A percentile compares a stretch with the other conserved stretches of the same genome.
Conservation (phyloP, 306 rosid genomes). For the Biancaea sappan region DNA sequence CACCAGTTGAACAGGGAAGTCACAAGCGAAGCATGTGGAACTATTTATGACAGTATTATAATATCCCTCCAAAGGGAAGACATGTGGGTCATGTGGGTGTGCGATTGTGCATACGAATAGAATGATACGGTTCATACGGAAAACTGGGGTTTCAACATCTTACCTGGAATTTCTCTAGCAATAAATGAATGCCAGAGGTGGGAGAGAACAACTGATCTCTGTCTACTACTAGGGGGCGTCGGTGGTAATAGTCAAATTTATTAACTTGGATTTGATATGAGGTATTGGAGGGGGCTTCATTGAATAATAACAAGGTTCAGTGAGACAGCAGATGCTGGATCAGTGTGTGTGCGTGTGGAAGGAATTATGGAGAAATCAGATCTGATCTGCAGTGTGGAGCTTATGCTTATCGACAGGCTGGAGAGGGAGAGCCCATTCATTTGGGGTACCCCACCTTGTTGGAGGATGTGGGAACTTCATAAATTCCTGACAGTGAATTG, state of each 20-base stretch:
- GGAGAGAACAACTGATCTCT: slow-evolving; percentile 21
- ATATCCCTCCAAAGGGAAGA: slow-evolving; percentile 15
- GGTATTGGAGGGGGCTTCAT: slow-evolving; percentile 46
- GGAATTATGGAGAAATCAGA: slow-evolving; percentile 46
- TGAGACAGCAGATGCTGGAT: slow-evolving; percentile 39
- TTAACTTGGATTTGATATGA: slow-evolving; percentile 10
- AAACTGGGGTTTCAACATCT: slow-evolving; percentile 12
- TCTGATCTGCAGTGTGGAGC: slow-evolving; percentile 43
- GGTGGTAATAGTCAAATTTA: slow-evolving; percentile 51
- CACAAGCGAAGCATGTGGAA: slow-evolving; percentile 19
- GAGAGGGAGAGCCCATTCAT: slow-evolving; percentile 49
- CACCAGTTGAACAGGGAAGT: slow-evolving; percentile 1
- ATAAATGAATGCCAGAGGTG: slow-evolving; percentile 41
- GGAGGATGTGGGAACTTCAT: slow-evolving; percentile 34
- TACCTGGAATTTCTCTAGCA: slow-evolving; percentile 22
- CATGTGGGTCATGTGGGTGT: slow-evolving; percentile 17
- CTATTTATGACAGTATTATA: not conserved
- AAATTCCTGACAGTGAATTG: slow-evolving; percentile 19
- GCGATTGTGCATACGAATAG: slow-evolving; percentile 36
- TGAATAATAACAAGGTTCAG: slow-evolving; percentile 37
- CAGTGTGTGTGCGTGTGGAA: slow-evolving; percentile 17
- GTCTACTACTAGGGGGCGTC: slow-evolving; percentile 52
- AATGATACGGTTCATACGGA: slow-evolving; percentile 76
- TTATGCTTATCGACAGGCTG: slow-evolving; percentile 61
- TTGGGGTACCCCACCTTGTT: slow-evolving; percentile 50